Evolutionary conservation across 2,329 filamentous ascomycete genomes (phyloP), one percentile per base, ranked within the genome.

Genomic region (Penicillium sp.): DNA sequence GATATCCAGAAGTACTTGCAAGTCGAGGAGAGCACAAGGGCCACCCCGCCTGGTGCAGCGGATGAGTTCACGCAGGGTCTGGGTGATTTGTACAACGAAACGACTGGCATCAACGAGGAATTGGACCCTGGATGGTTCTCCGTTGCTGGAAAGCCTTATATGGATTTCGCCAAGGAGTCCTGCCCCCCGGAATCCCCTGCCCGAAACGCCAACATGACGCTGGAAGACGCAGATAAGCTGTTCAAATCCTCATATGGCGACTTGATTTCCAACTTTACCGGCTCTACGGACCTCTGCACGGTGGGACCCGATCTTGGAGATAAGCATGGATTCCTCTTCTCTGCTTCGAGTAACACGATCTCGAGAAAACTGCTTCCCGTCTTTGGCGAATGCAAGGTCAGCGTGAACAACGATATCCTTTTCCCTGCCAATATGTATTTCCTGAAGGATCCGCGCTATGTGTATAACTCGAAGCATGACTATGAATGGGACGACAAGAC

Each of bases 391-490:
- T 90, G 87, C 76, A 91, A 91, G 71, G 80, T 90, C 40, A 83
- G 84, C 19, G 84, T 89, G 65, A 90, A 91, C 78, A 90, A 88
- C 70, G 88, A 91, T 66, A 90, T 91, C 63, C 80, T 90, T 15
- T 84, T 91, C 17, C 88, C 88, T 0, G 87, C 88, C 0, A 86
- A 88, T 54, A 89, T 90, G 83, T 90, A 90, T 70, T 84, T 88
- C 64, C 82, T 81, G 19, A 76, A 83, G 9, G 85, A 89, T 69
- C 78, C 81, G 7, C 82, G 84, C 50, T 89, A 89, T 73, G 83
- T 82, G 1, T 88, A 88, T 57, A 83, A 85, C 56, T 73, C 80
- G 8, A 76, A 76, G 9, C 84, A 84, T 60, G 88, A 89, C 49
- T 79, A 84, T 13, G 73, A 79, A 5, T 90, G 89, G 88, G 75